A percentile compares a stretch with the other conserved stretches of the same genome.
These are phyloP conservation scores for Candida railenensis DNA, from an alignment of 805 yeast species.

Conservation along the genomic window DNA sequence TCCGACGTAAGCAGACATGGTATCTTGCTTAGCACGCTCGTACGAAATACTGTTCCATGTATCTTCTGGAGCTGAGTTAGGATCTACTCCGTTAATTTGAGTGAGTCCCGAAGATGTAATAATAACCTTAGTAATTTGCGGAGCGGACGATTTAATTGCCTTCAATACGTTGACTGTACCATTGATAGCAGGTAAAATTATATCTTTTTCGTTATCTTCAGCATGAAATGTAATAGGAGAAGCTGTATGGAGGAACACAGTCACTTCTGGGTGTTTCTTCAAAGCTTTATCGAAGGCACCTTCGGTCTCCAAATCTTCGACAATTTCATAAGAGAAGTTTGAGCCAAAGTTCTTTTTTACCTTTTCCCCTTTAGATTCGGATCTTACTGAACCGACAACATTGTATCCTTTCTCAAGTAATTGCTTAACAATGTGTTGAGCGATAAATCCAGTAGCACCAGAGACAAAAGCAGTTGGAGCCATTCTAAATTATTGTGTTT, in stretches of 20 bases:
- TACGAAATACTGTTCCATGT: conserved; percentile 54
- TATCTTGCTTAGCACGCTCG: conserved; percentile 43
- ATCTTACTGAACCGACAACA: conserved; percentile 54
- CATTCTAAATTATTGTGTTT: no score
- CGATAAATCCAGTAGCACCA: conserved; percentile 58
- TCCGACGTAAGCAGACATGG: conserved; percentile 49
- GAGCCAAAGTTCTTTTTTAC: conserved; percentile 24
- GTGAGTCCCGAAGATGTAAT: conserved; percentile 57
- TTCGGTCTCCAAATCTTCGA: conserved; percentile 45
- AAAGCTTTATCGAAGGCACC: conserved; percentile 48
- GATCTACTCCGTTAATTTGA: conserved; percentile 31
- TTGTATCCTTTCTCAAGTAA: conserved; percentile 38
- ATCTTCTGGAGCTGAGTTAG: conserved; percentile 39
- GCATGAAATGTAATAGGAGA: conserved; percentile 52
- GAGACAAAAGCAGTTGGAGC: no score
- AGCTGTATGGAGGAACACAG: conserved; percentile 59
- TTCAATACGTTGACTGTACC: conserved; percentile 53
- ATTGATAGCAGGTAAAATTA: conserved; percentile 53
- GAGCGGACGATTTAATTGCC: conserved; percentile 44
- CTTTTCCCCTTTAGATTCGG: conserved; percentile 41
- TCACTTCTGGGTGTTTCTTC: conserved; percentile 47
- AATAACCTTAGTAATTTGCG: conserved; percentile 43
- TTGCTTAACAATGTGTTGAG: conserved; percentile 46
- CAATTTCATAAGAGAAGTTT: conserved; percentile 44
- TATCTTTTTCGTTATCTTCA: conserved; percentile 46